A percentile compares a stretch with the other conserved stretches of the same genome.
These are phyloP conservation scores for Chrysoporthe deuterocubensis DNA, from an alignment of 2,329 filamentous ascomycete genomes.

Conservation along the genomic window DNA sequence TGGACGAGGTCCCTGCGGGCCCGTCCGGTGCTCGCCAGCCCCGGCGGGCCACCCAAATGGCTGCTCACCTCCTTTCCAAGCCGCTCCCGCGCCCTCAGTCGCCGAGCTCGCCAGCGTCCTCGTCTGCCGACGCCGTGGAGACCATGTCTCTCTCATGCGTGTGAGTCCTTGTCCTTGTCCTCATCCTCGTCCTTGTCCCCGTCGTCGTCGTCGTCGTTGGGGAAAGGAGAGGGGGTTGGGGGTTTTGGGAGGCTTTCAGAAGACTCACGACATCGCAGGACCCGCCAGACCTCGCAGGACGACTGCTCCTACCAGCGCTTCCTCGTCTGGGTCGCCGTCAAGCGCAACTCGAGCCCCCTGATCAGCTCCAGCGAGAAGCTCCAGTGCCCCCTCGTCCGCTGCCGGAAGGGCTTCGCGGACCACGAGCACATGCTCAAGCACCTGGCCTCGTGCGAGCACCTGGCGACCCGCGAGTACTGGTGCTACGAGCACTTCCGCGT, in stretches of 20 bases:
- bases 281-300: conserved; percentile 48
- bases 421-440: conserved; percentile 61
- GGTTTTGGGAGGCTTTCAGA: too few species aligned
- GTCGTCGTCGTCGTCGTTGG: background rate
- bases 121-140: conserved; percentile 14
- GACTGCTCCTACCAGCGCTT: conserved; percentile 59
- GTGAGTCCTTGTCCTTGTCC: conserved; percentile 10
- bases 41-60: conserved; percentile 6
- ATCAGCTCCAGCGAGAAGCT: conserved; percentile 54
- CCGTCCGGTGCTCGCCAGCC: conserved; percentile 18
- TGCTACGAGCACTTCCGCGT: conserved; percentile 59
- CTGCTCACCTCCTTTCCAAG: background rate
- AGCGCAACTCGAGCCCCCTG: conserved; percentile 53
- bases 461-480: conserved; percentile 57
- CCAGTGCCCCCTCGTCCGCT: conserved; percentile 57
- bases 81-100: conserved; percentile 11
- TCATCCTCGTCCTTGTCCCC: background rate
- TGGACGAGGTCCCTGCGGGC: conserved; percentile 24
- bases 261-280: conserved; percentile 37
- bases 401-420: conserved; percentile 52
- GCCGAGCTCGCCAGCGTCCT: conserved; percentile 11
- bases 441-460: conserved; percentile 52
- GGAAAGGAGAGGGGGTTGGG: too few species aligned
- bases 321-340: conserved; percentile 60
- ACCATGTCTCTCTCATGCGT: conserved; percentile 26